Percentiles rank a stretch among this genome's conserved stretches.
Evolutionary conservation across 257 asterid species (phyloP).

Genomic region (Salvia splendens): DNA sequence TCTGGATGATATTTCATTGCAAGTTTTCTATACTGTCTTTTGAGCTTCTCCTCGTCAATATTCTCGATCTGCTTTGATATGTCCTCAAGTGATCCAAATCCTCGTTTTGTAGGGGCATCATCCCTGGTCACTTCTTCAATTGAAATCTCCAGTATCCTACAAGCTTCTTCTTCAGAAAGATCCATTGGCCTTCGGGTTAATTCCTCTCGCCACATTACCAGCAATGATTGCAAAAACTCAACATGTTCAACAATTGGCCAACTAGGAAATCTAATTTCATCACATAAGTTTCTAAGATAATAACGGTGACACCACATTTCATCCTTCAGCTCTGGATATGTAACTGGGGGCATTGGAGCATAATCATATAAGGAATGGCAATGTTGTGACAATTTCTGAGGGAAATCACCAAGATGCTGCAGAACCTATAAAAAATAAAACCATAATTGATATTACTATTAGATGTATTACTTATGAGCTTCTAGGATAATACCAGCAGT

Average conservation of each 20-base stretch:
- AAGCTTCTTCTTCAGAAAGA: conserved; percentile 98
- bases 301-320: conserved; percentile 99
- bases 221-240: conserved; percentile 93
- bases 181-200: conserved; percentile 98
- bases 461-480: conserved; percentile 25
- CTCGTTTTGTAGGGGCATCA: conserved; percentile 61
- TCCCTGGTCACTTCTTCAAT: conserved; percentile 89
- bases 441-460: conserved; percentile 28
- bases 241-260: conserved; percentile 99
- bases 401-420: conserved; percentile 98
- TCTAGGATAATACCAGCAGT: conserved; percentile 27
- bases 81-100: conserved; percentile 43
- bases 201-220: conserved; percentile 99
- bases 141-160: conserved; percentile 89
- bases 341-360: conserved; percentile 99
- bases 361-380: conserved; percentile 92
- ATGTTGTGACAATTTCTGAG: conserved; percentile 93
- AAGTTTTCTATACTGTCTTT: conserved; percentile 94
- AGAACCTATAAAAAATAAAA: conserved; percentile 63
- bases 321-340: conserved; percentile 94
- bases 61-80: conserved; percentile 81
- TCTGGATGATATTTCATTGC: conserved; percentile 99
- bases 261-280: conserved; percentile 92
- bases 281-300: conserved; percentile 90
- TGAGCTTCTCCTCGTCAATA: conserved; percentile 97